Evolutionary conservation across 2,329 filamentous ascomycete genomes (phyloP), one percentile per base, ranked within the genome.

Genomic region (Fusarium palustre): DNA sequence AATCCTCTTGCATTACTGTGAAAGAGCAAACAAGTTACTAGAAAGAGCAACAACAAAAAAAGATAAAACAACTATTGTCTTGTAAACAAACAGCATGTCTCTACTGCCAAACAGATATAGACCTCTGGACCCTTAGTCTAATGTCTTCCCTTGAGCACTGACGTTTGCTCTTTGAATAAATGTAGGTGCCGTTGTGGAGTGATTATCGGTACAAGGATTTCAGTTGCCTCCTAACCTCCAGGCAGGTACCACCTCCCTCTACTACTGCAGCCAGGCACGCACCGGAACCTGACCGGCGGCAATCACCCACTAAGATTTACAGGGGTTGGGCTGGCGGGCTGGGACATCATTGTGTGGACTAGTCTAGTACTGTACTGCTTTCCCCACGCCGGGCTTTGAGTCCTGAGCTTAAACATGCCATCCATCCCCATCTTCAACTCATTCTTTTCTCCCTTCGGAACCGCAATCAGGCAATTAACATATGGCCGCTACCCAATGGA

Each of bases 361-460:
- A 28, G 25, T 25, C 24, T 25, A 25, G 24, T 25, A 25, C n/a
- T 39, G 33, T 22, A 33, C 28, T 18, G 12, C 34, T 48, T 67
- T 52, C 66, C 59, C 66, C 66, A 59, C 62, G 34, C 25, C 41
- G n/a, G n/a, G n/a, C n/a, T 42, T 50, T 39, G 49, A 39, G 34
- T 39, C 43, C 42, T 34, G 48, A 52, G 48, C 66, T 56, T 48
- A 43, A 70, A 57, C 67, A 59, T 64, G 42, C 50, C 61, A 68
- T 65, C 47, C 60, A 68, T 66, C 49, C 56, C 50, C 52, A 63
- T 50, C 66, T 50, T 66, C 39, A 62, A 55, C 66, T 38, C 61
- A 50, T 56, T 42, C 36, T 64, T 58, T 58, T 59, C 42, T 56
- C 55, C 36, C 25, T 25, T 68, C 63, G 66, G 63, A 70, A 54